Percentiles rank a stretch among this genome's conserved stretches.
Conservation (phyloP, 169 alveolate genomes). For the Cryptosporidium ubiquitum region DNA sequence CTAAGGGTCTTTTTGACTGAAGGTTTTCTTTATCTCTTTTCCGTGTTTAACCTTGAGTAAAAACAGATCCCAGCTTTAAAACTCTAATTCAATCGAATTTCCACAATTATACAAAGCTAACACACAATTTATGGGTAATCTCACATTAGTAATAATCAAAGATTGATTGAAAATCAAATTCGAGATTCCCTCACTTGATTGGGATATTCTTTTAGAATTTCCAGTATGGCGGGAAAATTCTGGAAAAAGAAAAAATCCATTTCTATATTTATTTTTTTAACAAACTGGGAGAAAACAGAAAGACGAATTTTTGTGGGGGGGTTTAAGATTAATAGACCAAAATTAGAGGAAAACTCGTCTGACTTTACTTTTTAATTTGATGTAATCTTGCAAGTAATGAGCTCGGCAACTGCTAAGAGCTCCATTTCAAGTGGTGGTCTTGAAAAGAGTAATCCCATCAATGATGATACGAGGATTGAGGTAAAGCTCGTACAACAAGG, state of each 20-base stretch:
- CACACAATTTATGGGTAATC: background rate
- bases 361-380: background rate
- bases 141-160: background rate
- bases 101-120: background rate
- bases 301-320: slow-evolving; percentile 4
- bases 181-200: background rate
- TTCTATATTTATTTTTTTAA: background rate
- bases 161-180: background rate
- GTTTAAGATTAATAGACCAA: background rate
- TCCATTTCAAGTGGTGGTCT: slow-evolving; percentile 10
- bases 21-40: background rate
- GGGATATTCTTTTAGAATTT: background rate
- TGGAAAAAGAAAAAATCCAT: background rate
- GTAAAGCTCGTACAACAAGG: slow-evolving; percentile 1
- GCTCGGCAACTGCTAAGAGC: slow-evolving; percentile 20
- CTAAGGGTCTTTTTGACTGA: background rate
- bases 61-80: background rate
- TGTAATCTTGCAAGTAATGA: background rate
- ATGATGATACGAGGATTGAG: slow-evolving; percentile 2
- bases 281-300: background rate
- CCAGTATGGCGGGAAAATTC: background rate
- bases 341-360: background rate
- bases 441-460: background rate
- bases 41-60: background rate
- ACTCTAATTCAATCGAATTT: background rate